Evolutionary conservation across 352 stramenopile genomes (phyloP).

Genomic region (Pythium plurisporium): DNA sequence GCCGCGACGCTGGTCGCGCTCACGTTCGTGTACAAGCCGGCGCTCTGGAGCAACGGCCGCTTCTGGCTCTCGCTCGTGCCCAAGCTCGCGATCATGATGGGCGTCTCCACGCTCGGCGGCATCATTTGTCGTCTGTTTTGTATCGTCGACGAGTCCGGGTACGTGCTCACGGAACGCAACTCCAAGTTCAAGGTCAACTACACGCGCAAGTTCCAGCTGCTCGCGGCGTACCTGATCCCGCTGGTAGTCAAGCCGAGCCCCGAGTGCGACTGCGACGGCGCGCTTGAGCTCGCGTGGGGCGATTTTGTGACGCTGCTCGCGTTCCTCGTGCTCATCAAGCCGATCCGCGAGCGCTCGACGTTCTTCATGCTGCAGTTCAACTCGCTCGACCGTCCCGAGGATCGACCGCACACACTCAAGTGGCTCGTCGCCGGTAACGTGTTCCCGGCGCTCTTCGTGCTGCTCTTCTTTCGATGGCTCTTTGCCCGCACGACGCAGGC

Average conservation of each 20-base stretch:
- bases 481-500: constrained; percentile 71
- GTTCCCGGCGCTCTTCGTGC: constrained; percentile 72
- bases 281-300: constrained; percentile 70
- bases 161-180: constrained; percentile 84
- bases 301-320: constrained; percentile 79
- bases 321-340: constrained; percentile 84
- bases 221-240: constrained; percentile 80
- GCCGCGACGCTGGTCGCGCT: constrained; percentile 44
- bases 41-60: constrained; percentile 52
- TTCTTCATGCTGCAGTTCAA: constrained; percentile 91
- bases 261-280: constrained; percentile 41
- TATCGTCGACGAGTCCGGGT: constrained; percentile 71
- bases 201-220: constrained; percentile 82
- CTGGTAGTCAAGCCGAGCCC: constrained; percentile 51
- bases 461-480: constrained; percentile 86
- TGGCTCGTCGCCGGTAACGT: constrained; percentile 85
- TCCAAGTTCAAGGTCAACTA: constrained; percentile 88
- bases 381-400: constrained; percentile 78
- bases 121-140: constrained; percentile 80
- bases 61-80: constrained; percentile 82
- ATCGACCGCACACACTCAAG: constrained; percentile 81
- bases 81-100: constrained; percentile 82
- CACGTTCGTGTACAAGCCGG: constrained; percentile 56
- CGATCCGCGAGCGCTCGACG: constrained; percentile 65
- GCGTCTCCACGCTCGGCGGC: constrained; percentile 60